Base-by-base conservation (phyloP, 176 grass and related monocot species). In the Oropetium thomaeum region DNA sequence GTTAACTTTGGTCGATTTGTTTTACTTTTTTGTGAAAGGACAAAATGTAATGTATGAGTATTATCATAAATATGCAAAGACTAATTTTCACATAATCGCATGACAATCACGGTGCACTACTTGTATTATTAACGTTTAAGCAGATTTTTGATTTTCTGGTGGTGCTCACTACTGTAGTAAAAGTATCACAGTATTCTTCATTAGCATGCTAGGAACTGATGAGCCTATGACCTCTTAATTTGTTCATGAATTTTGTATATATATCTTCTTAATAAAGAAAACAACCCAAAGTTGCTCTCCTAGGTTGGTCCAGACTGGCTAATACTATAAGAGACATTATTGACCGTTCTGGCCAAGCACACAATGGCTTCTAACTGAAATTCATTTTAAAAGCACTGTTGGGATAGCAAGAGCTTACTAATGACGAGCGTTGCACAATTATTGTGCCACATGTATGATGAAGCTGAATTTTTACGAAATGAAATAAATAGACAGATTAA, bases 401-500 rank as follows among this genome's bases (percentile, higher is more conserved):
- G 49, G 30, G 25, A 62, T 49, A 47, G 52, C 39, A 70, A 60
- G 31, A 80, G 29, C n/a, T 68, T 32, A 80, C 39, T 47, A 22
- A 22, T 62, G 54, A 47, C 13, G 26, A 5, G 65, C 34, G 38
- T 47, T 13, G 28, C 37, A 58, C 37, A 23, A 30, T 69, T 27
- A 15, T 8, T 27, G n/a, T 20, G 17, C 31, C 57, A 79, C 9
- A 70, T 52, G 73, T 69, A 22, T 19, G 41, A 55, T 79, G 11
- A 25, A 28, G 39, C 13, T 59, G 7, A 26, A 58, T 26, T 69
- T 76, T 29, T 9, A 4, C 4, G 33, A 47, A 8, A 53, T 29
- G 13, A 74, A 60, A 66, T 59, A 70, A 20, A n/a, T n/a, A 57
- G 45, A 48, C 12, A 32, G 22, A n/a, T n/a, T 71, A 76, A 48